These are phyloP conservation scores for Nemania serpens DNA, from an alignment of 2,329 filamentous ascomycete species.

Conservation along the genomic window DNA sequence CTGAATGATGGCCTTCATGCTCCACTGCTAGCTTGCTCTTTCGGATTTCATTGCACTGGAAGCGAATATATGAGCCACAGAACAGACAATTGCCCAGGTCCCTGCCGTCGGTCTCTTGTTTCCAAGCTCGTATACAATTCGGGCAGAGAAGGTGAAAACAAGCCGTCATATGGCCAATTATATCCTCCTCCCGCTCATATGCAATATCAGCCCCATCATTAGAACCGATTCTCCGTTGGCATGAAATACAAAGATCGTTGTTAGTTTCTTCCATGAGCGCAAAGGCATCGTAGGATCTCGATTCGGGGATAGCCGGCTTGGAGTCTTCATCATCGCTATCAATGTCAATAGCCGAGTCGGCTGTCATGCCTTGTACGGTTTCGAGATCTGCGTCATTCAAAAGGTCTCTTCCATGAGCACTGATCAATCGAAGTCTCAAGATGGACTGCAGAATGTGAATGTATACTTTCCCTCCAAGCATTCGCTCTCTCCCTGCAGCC, in stretches of 20 bases:
- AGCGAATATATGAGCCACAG: constrained; percentile 67
- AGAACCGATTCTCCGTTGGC: constrained; percentile 65
- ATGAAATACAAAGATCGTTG: constrained; percentile 73
- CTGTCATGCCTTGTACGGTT: constrained; percentile 78
- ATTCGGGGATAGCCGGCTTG: constrained; percentile 63
- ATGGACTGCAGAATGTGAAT: constrained; percentile 93
- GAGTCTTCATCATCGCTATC: constrained; percentile 74
- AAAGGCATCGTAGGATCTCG: constrained; percentile 84
- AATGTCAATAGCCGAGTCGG: constrained; percentile 84
- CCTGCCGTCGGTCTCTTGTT: constrained; percentile 55
- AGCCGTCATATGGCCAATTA: constrained; percentile 79
- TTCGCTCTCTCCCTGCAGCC: constrained; percentile 63
- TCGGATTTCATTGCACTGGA: constrained; percentile 70
- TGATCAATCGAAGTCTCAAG: constrained; percentile 84
- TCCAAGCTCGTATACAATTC: constrained; percentile 68
- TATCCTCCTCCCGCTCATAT: constrained; percentile 63
- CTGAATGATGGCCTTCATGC: constrained; percentile 58
- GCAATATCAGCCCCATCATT: constrained; percentile 60
- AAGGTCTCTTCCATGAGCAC: constrained; percentile 91
- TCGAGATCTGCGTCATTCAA: constrained; percentile 83
- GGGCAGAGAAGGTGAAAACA: constrained; percentile 88
- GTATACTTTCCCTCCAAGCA: constrained; percentile 83
- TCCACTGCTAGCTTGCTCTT: constrained; percentile 62
- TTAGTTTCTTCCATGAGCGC: constrained; percentile 82
- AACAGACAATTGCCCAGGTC: constrained; percentile 64